A percentile compares a stretch with the other conserved stretches of the same genome.
These are phyloP conservation scores for Ormosia semicastrata DNA, from an alignment of 306 rosid species.

Conservation along the genomic window DNA sequence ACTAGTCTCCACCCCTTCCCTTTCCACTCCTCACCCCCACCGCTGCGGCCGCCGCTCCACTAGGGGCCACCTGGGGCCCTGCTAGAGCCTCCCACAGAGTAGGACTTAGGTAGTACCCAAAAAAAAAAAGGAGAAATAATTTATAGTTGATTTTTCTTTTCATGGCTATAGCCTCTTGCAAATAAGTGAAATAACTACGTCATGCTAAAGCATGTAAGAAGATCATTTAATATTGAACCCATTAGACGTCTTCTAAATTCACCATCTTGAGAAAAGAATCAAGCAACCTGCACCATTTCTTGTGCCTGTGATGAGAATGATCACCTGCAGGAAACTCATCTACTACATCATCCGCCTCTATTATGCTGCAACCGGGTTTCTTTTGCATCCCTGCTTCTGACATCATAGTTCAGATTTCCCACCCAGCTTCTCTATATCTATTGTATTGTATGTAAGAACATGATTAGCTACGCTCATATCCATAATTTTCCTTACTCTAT, in stretches of 20 bases:
- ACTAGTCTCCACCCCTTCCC: no score
- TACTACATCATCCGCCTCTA: slow-evolving; percentile 45
- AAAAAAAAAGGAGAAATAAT: not conserved
- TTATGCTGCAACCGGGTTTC: slow-evolving; percentile 54
- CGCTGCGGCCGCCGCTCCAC: no score
- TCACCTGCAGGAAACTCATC: slow-evolving; percentile 58
- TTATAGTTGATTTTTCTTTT: not conserved
- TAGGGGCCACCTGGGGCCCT: no score
- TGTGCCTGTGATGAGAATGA: slow-evolving; percentile 46
- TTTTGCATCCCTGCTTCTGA: slow-evolving; percentile 35
- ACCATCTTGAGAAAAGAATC: slow-evolving; percentile 28
- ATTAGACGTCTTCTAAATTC: slow-evolving; percentile 3
- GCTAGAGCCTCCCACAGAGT: no score
- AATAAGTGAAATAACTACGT: no score
- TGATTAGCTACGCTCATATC: no score
- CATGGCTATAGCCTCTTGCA: not conserved
- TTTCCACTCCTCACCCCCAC: no score
- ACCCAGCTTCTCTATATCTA: no score
- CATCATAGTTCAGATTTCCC: not conserved
- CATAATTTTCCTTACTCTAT: no score
- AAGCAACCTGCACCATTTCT: slow-evolving; percentile 41
- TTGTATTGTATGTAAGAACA: no score
- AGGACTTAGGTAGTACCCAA: no score
- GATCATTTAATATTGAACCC: not conserved
- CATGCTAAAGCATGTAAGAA: not conserved